Evolutionary conservation across 805 yeast genomes (phyloP).

Genomic region (Kazachstania psychrophila): DNA sequence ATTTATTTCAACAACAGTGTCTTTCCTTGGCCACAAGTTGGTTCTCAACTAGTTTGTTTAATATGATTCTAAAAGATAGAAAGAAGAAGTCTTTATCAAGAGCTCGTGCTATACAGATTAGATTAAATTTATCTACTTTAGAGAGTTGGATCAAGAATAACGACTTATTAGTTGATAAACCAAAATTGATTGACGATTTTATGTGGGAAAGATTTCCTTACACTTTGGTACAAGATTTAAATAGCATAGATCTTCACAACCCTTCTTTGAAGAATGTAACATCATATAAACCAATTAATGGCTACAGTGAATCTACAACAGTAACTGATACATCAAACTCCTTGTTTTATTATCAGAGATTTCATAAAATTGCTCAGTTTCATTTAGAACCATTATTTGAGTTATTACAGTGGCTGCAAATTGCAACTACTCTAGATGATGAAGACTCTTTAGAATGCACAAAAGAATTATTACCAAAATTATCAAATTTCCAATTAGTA

Average conservation of each 20-base stretch:
- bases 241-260: constrained; percentile 19
- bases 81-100: constrained; percentile 57
- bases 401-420: constrained; percentile 83
- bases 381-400: constrained; percentile 70
- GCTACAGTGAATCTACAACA: constrained; percentile 2
- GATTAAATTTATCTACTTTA: constrained; percentile 73
- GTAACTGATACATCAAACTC: constrained; percentile 32
- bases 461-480: constrained; percentile 40
- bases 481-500: constrained; percentile 63
- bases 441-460: constrained; percentile 54
- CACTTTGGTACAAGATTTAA: constrained; percentile 28
- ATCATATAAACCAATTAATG: constrained; percentile 16
- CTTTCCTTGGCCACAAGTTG: constrained; percentile 71
- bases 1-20: constrained; percentile 68
- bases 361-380: constrained; percentile 53
- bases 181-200: constrained; percentile 31
- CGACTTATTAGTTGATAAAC: constrained; percentile 23
- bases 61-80: constrained; percentile 56
- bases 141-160: constrained; percentile 84
- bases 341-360: constrained; percentile 52
- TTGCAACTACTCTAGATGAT: constrained; percentile 60
- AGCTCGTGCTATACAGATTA: constrained; percentile 77
- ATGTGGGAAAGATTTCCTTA: constrained; percentile 33
- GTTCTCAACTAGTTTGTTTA: constrained; percentile 65
- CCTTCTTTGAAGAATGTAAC: constrained; percentile 21